These are phyloP conservation scores for Pythium chondricola DNA, from an alignment of 352 stramenopile genomes.

Conservation along the genomic window DNA sequence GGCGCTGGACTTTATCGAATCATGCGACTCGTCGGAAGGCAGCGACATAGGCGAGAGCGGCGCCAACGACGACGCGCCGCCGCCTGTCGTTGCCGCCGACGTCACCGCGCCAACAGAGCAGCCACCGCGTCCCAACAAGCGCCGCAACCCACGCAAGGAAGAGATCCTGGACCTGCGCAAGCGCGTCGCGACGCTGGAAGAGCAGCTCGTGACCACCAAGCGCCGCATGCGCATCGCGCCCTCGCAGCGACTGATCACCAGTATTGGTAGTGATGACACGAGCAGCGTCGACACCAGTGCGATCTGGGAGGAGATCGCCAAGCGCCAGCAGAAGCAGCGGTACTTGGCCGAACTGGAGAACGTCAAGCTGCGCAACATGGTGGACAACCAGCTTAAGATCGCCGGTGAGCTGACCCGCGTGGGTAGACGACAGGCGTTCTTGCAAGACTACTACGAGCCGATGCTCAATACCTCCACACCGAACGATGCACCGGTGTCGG, in stretches of 20 bases:
- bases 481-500: too few species aligned
- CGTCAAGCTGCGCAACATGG: slow-evolving; percentile 35
- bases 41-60: slow-evolving; percentile 6
- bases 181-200: slow-evolving; percentile 17
- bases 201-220: slow-evolving; percentile 10
- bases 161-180: slow-evolving; percentile 26
- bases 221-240: slow-evolving; percentile 3
- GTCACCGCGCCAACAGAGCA: not conserved
- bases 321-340: slow-evolving; percentile 30
- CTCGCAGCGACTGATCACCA: not conserved
- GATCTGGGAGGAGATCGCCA: slow-evolving; percentile 33
- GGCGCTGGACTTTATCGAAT: slow-evolving; percentile 14
- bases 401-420: slow-evolving; percentile 14
- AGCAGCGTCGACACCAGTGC: not conserved
- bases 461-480: too few species aligned
- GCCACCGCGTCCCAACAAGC: slow-evolving; percentile 5
- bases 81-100: not conserved
- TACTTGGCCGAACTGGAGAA: slow-evolving; percentile 42
- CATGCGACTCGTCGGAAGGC: slow-evolving; percentile 1
- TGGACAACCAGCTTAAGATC: slow-evolving; percentile 36
- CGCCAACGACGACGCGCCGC: not conserved
- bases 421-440: slow-evolving; percentile 2
- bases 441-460: too few species aligned
- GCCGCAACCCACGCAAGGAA: slow-evolving; percentile 18
- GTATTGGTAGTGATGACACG: not conserved